Conservation (phyloP, 768 basidiomycete genomes). For the Tulasnella sp. region DNA sequence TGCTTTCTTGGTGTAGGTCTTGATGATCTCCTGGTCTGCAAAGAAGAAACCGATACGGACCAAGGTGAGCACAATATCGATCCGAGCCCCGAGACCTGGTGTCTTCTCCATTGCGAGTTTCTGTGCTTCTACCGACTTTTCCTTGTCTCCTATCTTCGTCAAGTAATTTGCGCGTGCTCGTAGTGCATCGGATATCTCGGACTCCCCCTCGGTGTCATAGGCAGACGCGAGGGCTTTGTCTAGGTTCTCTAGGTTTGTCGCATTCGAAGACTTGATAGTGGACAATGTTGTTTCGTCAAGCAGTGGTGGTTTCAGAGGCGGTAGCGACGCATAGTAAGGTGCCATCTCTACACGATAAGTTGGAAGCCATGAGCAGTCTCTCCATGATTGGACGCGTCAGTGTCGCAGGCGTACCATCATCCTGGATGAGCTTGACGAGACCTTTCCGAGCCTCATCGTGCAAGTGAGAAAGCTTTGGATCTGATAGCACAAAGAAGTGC, state of each 20-base stretch:
- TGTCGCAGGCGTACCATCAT: constrained; percentile 51
- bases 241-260: constrained; percentile 57
- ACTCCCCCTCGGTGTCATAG: constrained; percentile 83
- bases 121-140: constrained; percentile 69
- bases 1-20: constrained; percentile 61
- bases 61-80: constrained; percentile 84
- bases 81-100: constrained; percentile 82
- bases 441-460: constrained; percentile 56
- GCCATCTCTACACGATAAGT: constrained; percentile 58
- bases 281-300: constrained; percentile 27
- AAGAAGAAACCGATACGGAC: constrained; percentile 89
- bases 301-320: constrained; percentile 26
- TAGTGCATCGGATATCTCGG: constrained; percentile 82
- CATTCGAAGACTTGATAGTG: constrained; percentile 58
- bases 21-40: constrained; percentile 62
- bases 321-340: constrained; percentile 44
- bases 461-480: constrained; percentile 46
- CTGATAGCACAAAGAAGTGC: constrained; percentile 62
- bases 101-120: constrained; percentile 82
- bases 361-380: not conserved
- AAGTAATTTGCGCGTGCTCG: constrained; percentile 76
- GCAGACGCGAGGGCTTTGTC: constrained; percentile 77
- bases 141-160: constrained; percentile 86
- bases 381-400: constrained; percentile 8
- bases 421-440: constrained; percentile 63